Conservation (phyloP, 228 moss, liverwort and hornwort species). For the Sphagnum magellanicum region DNA sequence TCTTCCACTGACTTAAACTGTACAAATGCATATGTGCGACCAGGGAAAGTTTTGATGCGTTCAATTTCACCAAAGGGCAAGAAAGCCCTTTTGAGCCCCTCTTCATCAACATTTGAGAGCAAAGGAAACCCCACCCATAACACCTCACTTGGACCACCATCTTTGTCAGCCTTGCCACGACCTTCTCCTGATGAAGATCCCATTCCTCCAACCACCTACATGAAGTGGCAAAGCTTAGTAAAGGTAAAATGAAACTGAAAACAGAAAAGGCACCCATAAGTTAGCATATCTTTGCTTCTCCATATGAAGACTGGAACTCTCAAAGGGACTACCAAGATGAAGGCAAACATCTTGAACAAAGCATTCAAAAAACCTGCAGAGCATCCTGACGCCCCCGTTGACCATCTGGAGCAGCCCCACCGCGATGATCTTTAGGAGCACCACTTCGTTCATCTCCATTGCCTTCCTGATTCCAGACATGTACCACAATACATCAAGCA, state of each 20-base stretch:
- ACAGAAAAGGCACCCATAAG: neutral
- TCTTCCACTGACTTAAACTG: constrained; percentile 89
- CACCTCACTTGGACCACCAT: constrained; percentile 93
- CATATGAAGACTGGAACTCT: no score
- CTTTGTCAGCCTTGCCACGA: constrained; percentile 68
- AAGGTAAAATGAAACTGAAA: no score
- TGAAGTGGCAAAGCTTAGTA: neutral
- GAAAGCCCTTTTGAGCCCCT: constrained; percentile 85
- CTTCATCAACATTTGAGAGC: constrained; percentile 94
- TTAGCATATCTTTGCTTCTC: neutral
- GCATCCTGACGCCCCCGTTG: constrained; percentile 43
- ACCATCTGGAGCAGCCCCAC: constrained; percentile 21
- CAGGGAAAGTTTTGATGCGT: constrained; percentile 94
- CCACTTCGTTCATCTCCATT: constrained; percentile 40
- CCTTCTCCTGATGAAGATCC: constrained; percentile 22
- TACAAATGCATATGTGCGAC: constrained; percentile 96
- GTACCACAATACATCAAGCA: no score
- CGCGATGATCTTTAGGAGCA: constrained; percentile 9
- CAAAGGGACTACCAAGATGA: no score
- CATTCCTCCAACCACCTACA: constrained; percentile 24
- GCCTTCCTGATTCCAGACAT: constrained; percentile 31
- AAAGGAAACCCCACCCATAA: constrained; percentile 98
- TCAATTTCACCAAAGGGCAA: constrained; percentile 89
- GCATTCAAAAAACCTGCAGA: constrained; percentile 40
- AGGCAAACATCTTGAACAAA: no score